Conservation (phyloP, 1,139 yeast genomes). For the Kluyveromyces sp. region DNA sequence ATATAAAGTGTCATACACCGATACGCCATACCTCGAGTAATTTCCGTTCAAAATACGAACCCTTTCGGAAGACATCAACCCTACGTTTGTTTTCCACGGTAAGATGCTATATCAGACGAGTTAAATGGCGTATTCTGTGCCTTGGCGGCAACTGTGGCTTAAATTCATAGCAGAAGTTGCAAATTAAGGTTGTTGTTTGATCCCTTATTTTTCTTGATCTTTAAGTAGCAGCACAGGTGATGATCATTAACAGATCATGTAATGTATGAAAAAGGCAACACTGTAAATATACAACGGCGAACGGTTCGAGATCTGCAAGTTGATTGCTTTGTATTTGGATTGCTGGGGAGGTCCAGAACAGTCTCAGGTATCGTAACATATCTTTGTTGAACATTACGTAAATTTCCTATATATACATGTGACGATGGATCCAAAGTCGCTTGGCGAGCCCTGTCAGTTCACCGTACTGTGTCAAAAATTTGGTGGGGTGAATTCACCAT, state of each 20-base stretch:
- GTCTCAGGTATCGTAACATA: neutral
- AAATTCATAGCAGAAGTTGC: neutral
- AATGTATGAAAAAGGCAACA: no score
- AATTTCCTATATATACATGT: conserved; percentile 1
- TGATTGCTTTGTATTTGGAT: no score
- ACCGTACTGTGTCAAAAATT: neutral
- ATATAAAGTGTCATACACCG: conserved; percentile 25
- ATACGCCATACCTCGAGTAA: conserved; percentile 28
- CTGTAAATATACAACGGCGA: no score
- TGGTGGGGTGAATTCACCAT: neutral
- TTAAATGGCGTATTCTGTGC: neutral
- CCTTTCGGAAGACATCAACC: conserved; percentile 2
- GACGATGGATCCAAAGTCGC: neutral
- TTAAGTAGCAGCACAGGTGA: neutral
- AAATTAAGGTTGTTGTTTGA: neutral
- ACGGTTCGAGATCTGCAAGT: no score
- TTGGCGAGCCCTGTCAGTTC: no score
- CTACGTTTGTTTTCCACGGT: neutral
- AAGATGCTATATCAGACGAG: neutral
- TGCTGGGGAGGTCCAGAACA: no score
- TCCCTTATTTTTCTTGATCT: neutral
- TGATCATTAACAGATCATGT: neutral
- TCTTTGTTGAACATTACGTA: neutral
- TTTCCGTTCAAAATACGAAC: conserved; percentile 25
- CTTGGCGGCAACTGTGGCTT: neutral